A percentile compares a stretch with the other conserved stretches of the same genome.
These are phyloP conservation scores for Oropetium thomaeum DNA, from an alignment of 176 grass and related monocot species.

Conservation along the genomic window DNA sequence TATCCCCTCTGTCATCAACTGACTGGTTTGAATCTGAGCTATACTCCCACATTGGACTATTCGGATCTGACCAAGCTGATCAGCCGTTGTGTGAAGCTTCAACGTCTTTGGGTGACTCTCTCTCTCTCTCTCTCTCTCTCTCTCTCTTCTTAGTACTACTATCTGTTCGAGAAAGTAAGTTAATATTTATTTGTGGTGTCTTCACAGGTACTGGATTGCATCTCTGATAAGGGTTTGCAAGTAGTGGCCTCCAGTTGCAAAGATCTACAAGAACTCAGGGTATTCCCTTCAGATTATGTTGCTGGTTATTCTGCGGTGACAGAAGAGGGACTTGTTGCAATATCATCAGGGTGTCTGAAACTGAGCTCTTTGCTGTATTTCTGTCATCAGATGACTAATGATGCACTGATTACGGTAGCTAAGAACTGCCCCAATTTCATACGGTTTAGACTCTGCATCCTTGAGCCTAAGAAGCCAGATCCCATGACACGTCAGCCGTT, in stretches of 20 bases:
- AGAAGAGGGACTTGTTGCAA: slow-evolving; percentile 73
- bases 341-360: slow-evolving; percentile 72
- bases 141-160: not conserved
- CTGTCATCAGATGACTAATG: slow-evolving; percentile 89
- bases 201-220: slow-evolving; percentile 71
- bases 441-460: slow-evolving; percentile 71
- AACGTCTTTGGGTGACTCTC: slow-evolving; percentile 78
- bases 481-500: slow-evolving; percentile 51
- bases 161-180: not conserved
- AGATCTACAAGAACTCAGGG: slow-evolving; percentile 82
- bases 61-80: slow-evolving; percentile 63
- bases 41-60: slow-evolving; percentile 58
- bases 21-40: slow-evolving; percentile 77
- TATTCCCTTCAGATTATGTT: slow-evolving; percentile 66
- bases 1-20: slow-evolving; percentile 61
- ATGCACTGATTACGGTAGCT: slow-evolving; percentile 61
- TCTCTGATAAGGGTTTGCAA: slow-evolving; percentile 75
- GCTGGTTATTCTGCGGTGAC: slow-evolving; percentile 63
- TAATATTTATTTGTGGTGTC: not conserved
- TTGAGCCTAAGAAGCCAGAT: slow-evolving; percentile 68
- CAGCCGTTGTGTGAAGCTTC: slow-evolving; percentile 65
- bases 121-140: not conserved
- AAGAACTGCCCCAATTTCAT: slow-evolving; percentile 82
- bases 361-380: slow-evolving; percentile 79
- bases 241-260: slow-evolving; percentile 74